phyloP scores from a whole-genome alignment of 2,329 filamentous ascomycete genomes.

The Phaeosphaeriaceae sp. region DNA sequence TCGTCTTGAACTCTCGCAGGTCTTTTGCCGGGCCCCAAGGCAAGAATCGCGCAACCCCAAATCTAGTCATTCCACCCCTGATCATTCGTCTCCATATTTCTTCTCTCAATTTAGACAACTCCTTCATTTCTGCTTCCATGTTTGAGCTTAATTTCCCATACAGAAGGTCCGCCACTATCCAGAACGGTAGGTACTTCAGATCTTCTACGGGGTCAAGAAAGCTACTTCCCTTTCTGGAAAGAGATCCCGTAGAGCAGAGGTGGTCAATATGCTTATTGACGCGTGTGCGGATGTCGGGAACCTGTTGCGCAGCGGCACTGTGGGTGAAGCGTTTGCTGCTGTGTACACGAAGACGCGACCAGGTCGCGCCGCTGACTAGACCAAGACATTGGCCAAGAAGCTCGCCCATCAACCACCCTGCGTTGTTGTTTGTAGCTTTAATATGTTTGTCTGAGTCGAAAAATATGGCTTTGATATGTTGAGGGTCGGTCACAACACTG shows the following conservation, averaged over 20 bases:
- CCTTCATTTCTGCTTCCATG: too few relatives aligned
- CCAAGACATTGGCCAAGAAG: constrained; percentile 54
- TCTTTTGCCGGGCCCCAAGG: too few relatives aligned
- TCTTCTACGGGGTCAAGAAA: constrained; percentile 36
- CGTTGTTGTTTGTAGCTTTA: constrained; percentile 52
- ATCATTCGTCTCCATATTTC: constrained; percentile 43
- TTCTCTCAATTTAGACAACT: constrained; percentile 34
- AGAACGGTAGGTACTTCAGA: constrained; percentile 48
- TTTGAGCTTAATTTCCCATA: constrained; percentile 40
- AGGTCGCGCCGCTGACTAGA: constrained; percentile 31
- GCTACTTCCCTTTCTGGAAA: not conserved
- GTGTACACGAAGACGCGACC: not conserved
- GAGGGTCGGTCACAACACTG: not conserved
- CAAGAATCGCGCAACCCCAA: too few relatives aligned
- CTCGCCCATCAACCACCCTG: constrained; percentile 49
- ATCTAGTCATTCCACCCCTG: constrained; percentile 43
- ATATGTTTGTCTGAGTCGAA: constrained; percentile 53
- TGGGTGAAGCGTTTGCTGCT: too few relatives aligned
- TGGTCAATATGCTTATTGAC: too few relatives aligned
- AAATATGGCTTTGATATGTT: constrained; percentile 45
- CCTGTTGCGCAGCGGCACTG: too few relatives aligned
- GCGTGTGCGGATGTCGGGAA: too few relatives aligned
- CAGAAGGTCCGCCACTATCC: constrained; percentile 47
- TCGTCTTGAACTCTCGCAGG: too few relatives aligned
- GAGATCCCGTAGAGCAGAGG: too few relatives aligned